Conservation (phyloP, 2,329 filamentous ascomycete species). For the Parafenestella ontariensis region DNA sequence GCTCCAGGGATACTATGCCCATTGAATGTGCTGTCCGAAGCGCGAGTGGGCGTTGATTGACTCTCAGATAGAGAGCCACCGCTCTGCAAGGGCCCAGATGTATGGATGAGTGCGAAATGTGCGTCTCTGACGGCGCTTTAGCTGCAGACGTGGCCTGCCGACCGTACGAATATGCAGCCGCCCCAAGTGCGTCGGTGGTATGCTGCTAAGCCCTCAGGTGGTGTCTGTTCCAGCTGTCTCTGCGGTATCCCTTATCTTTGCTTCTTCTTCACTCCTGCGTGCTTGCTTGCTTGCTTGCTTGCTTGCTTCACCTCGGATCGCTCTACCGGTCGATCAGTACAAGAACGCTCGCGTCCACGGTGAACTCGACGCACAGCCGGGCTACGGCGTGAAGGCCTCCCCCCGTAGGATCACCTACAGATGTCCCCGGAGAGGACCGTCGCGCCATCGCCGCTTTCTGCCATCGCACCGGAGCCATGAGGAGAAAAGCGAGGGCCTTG, state of each 20-base stretch:
- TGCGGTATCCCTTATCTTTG: slow-evolving; percentile 2
- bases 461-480: slow-evolving; percentile 33
- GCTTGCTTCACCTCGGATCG: slow-evolving; percentile 12
- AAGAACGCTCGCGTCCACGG: slow-evolving; percentile 10
- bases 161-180: slow-evolving; percentile 29
- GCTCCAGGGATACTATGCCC: background rate
- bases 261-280: slow-evolving; percentile 13
- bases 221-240: slow-evolving; percentile 10
- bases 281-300: too few species aligned
- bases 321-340: slow-evolving; percentile 15
- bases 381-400: slow-evolving; percentile 14
- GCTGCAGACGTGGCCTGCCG: slow-evolving; percentile 22
- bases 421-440: slow-evolving; percentile 13
- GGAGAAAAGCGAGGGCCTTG: slow-evolving; percentile 29
- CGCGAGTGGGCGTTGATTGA: slow-evolving; percentile 12
- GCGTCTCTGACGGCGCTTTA: slow-evolving; percentile 18
- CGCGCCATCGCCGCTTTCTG: slow-evolving; percentile 17
- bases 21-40: background rate
- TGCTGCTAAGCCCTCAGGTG: slow-evolving; percentile 17
- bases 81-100: slow-evolving; percentile 15
- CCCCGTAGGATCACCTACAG: slow-evolving; percentile 10
- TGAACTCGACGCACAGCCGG: slow-evolving; percentile 18
- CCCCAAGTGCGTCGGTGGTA: slow-evolving; percentile 14
- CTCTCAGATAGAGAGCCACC: slow-evolving; percentile 21
- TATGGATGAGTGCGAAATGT: slow-evolving; percentile 14